Conservation (phyloP, 106 monocot genomes). For the Ottelia alismoides region DNA sequence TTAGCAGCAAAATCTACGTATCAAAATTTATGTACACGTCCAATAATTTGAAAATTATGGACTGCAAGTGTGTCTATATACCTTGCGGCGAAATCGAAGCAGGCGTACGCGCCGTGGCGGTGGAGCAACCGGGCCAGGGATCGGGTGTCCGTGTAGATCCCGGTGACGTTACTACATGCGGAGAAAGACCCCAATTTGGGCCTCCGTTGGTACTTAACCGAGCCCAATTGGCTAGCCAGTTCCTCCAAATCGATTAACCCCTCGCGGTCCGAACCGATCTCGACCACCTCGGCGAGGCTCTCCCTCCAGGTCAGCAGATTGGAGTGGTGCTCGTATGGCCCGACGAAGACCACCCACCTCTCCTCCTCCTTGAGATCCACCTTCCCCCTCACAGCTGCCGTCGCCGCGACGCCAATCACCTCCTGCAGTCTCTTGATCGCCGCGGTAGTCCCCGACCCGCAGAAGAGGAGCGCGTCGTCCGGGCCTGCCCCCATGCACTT, state of each 20-base stretch:
- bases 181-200: constrained; percentile 53
- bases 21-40: too few species aligned
- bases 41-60: too few species aligned
- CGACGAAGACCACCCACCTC: constrained; percentile 45
- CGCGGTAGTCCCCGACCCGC: constrained; percentile 34
- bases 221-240: constrained; percentile 8
- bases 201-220: constrained; percentile 8
- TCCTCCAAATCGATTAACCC: constrained; percentile 24
- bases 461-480: constrained; percentile 26
- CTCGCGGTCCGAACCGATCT: constrained; percentile 27
- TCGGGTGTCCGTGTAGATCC: constrained; percentile 28
- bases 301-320: constrained; percentile 49
- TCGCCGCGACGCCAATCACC: constrained; percentile 41
- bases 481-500: constrained; percentile 19
- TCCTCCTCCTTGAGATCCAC: constrained; percentile 16
- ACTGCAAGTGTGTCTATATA: too few species aligned
- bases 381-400: not conserved
- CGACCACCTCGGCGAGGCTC: constrained; percentile 33
- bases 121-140: constrained; percentile 27
- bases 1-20: too few species aligned
- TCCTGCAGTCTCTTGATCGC: constrained; percentile 41
- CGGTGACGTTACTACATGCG: constrained; percentile 48
- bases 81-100: constrained; percentile 55
- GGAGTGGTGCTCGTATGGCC: constrained; percentile 49
- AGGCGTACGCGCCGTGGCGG: constrained; percentile 31